A percentile compares a stretch with the other conserved stretches of the same genome.
Evolutionary conservation across 225 moss, liverwort and hornwort species (phyloP).

Genomic region (Straminergon stramineum): DNA sequence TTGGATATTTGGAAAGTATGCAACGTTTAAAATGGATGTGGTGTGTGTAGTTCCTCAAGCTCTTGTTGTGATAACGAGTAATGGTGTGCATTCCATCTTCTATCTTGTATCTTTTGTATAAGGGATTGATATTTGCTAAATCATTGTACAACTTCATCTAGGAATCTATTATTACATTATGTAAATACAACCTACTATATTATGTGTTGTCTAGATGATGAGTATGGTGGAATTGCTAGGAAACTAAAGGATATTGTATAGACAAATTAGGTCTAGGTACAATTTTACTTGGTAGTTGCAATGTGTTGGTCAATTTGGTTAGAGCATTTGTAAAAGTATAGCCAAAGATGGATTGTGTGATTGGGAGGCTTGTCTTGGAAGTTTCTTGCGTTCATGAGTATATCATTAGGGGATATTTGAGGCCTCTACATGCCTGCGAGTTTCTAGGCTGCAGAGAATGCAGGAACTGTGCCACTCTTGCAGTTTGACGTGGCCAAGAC

Average conservation of each 20-base stretch:
- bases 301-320: background rate
- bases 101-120: background rate
- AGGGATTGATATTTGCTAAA: background rate
- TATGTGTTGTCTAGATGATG: background rate
- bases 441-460: too few species aligned
- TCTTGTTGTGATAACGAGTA: background rate
- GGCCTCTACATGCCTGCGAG: too few species aligned
- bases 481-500: too few species aligned
- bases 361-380: background rate
- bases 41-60: background rate
- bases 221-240: background rate
- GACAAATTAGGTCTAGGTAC: background rate
- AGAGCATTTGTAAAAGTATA: background rate
- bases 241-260: background rate
- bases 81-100: background rate
- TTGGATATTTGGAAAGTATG: background rate
- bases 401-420: too few species aligned
- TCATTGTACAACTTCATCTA: background rate
- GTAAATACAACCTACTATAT: background rate
- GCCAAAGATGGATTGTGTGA: background rate
- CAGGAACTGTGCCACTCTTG: too few species aligned
- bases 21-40: background rate
- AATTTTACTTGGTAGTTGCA: background rate
- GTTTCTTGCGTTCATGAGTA: background rate
- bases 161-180: background rate